These are phyloP conservation scores for Peniophora sp. DNA, from an alignment of 1,284 basidiomycete species.

Conservation along the genomic window DNA sequence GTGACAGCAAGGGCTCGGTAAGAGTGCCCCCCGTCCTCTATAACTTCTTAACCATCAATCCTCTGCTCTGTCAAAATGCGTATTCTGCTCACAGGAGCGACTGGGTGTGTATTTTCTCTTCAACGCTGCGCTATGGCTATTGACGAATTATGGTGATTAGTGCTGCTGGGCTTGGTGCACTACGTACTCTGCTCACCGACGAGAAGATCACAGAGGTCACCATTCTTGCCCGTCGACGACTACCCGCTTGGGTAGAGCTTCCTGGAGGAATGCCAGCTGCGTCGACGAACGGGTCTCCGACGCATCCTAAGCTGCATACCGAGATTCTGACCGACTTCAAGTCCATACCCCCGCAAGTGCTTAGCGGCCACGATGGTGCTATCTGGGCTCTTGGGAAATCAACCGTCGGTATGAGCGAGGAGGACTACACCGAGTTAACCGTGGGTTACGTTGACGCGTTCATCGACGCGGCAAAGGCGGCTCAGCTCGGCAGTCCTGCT, in stretches of 20 bases:
- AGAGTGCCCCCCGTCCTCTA: too few relatives aligned
- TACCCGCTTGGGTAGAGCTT: constrained; percentile 25
- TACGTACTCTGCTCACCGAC: constrained; percentile 27
- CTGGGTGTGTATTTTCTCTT: constrained; percentile 8
- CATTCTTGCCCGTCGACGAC: constrained; percentile 24
- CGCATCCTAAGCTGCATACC: constrained; percentile 16
- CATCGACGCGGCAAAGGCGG: constrained; percentile 21
- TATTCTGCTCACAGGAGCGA: constrained; percentile 13
- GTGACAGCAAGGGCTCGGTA: too few relatives aligned
- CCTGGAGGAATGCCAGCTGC: constrained; percentile 17
- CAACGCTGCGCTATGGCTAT: too few relatives aligned
- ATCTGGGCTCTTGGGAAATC: constrained; percentile 29
- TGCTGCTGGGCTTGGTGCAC: constrained; percentile 27
- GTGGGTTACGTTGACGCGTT: constrained; percentile 24
- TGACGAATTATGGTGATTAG: not conserved
- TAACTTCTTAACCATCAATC: too few relatives aligned
- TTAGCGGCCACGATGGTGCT: constrained; percentile 27
- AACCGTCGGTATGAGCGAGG: constrained; percentile 22
- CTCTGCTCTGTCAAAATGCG: constrained; percentile 6
- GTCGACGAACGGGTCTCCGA: not conserved
- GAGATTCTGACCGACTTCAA: constrained; percentile 26
- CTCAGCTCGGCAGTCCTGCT: constrained; percentile 16
- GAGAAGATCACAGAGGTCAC: constrained; percentile 23
- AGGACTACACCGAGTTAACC: constrained; percentile 28
- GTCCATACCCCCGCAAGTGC: constrained; percentile 23